Conservation (phyloP, 371 early-diverging fungal genomes). For the Umbelopsis sp. region DNA sequence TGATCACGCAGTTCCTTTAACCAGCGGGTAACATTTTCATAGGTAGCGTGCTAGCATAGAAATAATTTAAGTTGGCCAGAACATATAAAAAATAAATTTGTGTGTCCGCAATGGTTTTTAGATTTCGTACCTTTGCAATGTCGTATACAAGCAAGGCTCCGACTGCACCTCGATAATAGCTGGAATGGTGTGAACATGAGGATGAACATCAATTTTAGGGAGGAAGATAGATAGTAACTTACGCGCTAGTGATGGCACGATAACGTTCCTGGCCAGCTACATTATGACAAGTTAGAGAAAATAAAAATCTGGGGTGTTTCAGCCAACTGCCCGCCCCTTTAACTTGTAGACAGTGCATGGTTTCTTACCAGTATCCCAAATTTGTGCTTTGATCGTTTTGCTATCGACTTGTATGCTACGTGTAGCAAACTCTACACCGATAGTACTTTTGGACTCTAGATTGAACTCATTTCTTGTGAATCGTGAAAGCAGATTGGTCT, state of each 20-base stretch:
- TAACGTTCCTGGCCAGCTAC: conserved; percentile 91
- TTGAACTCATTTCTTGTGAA: conserved; percentile 98
- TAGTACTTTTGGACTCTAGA: conserved; percentile 98
- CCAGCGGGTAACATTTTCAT: conserved; percentile 97
- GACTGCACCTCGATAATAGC: conserved; percentile 99
- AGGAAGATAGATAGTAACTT: conserved; percentile 43
- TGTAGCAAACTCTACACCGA: conserved; percentile 99
- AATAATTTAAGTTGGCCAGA: conserved; percentile 96
- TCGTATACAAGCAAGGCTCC: conserved; percentile 99
- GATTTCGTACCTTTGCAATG: conserved; percentile 76
- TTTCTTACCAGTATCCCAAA: conserved; percentile 89
- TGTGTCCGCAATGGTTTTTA: conserved; percentile 71
- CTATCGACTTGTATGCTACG: conserved; percentile 95
- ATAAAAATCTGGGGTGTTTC: background rate
- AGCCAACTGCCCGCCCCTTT: background rate
- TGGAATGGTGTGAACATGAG: conserved; percentile 28
- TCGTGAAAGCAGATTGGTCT: conserved; percentile 97
- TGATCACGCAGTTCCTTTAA: conserved; percentile 98
- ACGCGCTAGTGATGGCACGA: conserved; percentile 90
- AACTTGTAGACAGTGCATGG: background rate
- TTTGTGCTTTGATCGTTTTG: conserved; percentile 99
- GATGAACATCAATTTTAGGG: background rate
- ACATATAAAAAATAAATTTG: conserved; percentile 83
- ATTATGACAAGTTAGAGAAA: conserved; percentile 14
- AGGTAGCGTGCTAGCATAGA: conserved; percentile 81